These are phyloP conservation scores for Lodderomyces orthopsilosis DNA, from an alignment of 1,139 yeast genomes.

Conservation along the genomic window DNA sequence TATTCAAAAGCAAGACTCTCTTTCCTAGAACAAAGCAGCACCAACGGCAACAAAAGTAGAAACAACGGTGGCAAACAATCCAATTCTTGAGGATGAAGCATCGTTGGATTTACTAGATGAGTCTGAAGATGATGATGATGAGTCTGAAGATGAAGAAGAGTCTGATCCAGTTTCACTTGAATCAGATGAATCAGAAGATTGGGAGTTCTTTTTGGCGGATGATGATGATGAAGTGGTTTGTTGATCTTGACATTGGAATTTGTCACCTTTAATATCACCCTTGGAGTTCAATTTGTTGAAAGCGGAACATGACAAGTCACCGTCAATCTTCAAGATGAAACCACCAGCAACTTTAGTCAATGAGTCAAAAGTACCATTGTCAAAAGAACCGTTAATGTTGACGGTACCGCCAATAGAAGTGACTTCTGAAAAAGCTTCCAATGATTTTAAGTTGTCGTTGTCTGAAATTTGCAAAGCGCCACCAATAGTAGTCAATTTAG, in stretches of 20 bases:
- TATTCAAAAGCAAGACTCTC: background rate
- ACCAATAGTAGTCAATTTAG: constrained; percentile 65
- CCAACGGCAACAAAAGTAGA: constrained; percentile 64
- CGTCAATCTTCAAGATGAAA: constrained; percentile 73
- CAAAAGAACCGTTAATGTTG: constrained; percentile 73
- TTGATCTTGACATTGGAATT: constrained; percentile 78
- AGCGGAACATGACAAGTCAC: constrained; percentile 75
- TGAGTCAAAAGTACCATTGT: constrained; percentile 69
- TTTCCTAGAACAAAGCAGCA: constrained; percentile 56
- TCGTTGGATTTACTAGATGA: constrained; percentile 16
- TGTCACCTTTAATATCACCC: constrained; percentile 88
- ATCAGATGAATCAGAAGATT: constrained; percentile 27
- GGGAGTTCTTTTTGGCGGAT: constrained; percentile 35
- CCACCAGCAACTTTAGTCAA: constrained; percentile 88
- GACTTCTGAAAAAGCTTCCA: constrained; percentile 74
- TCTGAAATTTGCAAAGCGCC: constrained; percentile 89
- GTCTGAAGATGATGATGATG: constrained; percentile 21
- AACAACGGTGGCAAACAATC: constrained; percentile 49
- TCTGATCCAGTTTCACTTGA: constrained; percentile 25
- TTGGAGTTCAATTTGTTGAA: constrained; percentile 65
- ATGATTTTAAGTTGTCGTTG: constrained; percentile 65
- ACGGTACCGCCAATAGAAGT: constrained; percentile 85
- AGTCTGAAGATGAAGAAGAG: constrained; percentile 22
- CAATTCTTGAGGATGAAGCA: constrained; percentile 31
- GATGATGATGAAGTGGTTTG: constrained; percentile 45